Percentiles rank a stretch among this genome's conserved stretches.
Evolutionary conservation across 2,329 filamentous ascomycete genomes (phyloP).

Genomic region (Fusarium ambrosium): DNA sequence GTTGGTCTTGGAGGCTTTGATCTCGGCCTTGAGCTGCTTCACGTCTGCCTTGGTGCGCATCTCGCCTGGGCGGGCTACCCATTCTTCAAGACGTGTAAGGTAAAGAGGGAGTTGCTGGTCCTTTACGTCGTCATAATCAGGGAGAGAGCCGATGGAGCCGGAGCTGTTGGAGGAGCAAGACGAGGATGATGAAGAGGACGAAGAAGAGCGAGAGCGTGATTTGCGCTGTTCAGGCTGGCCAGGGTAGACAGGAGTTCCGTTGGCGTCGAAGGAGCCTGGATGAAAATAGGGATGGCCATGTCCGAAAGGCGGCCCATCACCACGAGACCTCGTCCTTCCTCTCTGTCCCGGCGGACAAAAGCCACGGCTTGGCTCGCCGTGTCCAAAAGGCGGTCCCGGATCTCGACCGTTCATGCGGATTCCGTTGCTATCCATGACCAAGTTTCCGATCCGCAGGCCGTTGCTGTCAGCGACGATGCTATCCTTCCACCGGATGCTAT

Average conservation of each 20-base stretch:
- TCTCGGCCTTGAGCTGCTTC: conserved; percentile 56
- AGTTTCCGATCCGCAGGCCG: conserved; percentile 61
- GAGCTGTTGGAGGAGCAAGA: conserved; percentile 53
- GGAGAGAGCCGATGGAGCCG: conserved; percentile 64
- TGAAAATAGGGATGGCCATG: conserved; percentile 12
- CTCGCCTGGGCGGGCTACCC: conserved; percentile 65
- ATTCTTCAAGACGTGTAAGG: conserved; percentile 59
- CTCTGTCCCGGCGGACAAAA: background rate
- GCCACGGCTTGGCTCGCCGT: background rate
- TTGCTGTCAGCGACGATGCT: conserved; percentile 59
- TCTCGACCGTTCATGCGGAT: conserved; percentile 47
- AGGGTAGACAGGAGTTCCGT: conserved; percentile 10
- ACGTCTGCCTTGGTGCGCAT: conserved; percentile 62
- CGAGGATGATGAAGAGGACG: conserved; percentile 52
- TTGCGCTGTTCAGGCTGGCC: conserved; percentile 33
- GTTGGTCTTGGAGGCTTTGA: conserved; percentile 56
- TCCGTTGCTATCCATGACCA: conserved; percentile 58
- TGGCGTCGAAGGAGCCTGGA: conserved; percentile 16
- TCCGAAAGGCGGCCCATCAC: conserved; percentile 12
- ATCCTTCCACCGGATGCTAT: conserved; percentile 59
- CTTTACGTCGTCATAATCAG: conserved; percentile 64
- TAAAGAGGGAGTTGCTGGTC: conserved; percentile 64
- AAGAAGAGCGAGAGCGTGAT: conserved; percentile 51
- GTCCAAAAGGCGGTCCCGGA: conserved; percentile 2
- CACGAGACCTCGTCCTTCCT: conserved; percentile 2